These are phyloP conservation scores for Syzygium syzygioides DNA, from an alignment of 441 rosid genomes.

Conservation along the genomic window DNA sequence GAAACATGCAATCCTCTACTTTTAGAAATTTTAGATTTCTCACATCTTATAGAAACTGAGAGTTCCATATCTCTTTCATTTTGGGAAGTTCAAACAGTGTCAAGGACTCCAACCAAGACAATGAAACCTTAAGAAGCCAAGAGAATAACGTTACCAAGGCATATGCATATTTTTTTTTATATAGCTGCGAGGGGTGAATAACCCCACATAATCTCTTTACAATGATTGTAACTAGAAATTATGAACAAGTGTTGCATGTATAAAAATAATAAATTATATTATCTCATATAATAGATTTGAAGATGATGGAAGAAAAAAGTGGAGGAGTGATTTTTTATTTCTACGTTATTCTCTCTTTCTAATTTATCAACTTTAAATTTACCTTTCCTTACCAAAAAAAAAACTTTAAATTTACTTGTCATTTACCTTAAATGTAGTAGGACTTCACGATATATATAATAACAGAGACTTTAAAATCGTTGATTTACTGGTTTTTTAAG, in stretches of 20 bases:
- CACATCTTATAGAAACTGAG: neutral
- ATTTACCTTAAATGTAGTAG: neutral
- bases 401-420: neutral
- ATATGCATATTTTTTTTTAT: neutral
- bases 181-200: neutral
- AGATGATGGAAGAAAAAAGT: neutral
- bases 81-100: neutral
- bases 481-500: neutral
- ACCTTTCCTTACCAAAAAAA: too few relatives aligned
- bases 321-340: neutral
- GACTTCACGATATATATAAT: neutral
- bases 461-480: neutral
- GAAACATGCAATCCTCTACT: neutral
- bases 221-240: neutral
- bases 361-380: neutral
- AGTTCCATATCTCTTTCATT: neutral
- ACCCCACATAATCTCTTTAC: neutral
- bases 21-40: neutral
- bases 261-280: too few relatives aligned
- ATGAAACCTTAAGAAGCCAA: neutral
- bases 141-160: neutral
- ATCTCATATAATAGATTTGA: neutral
- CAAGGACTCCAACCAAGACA: neutral
- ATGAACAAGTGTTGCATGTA: neutral
- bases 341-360: neutral